A percentile compares a stretch with the other conserved stretches of the same genome.
Evolutionary conservation across 2,329 filamentous ascomycete genomes (phyloP).

Genomic region (Ceratocystis lukuohia): DNA sequence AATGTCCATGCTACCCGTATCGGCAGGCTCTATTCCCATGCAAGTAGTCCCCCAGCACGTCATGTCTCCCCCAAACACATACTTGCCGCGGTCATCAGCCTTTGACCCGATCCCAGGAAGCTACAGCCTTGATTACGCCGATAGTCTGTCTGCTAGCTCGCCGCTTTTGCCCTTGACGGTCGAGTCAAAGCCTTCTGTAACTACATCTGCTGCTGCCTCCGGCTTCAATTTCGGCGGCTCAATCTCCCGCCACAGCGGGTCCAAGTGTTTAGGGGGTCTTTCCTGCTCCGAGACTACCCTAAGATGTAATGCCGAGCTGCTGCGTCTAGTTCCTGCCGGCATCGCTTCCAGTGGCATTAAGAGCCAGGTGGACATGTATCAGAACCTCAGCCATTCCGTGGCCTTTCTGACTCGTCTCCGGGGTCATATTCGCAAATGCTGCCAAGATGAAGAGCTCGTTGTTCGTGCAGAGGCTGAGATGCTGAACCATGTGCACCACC

Average conservation of each 20-base stretch:
- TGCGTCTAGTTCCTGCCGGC: not conserved
- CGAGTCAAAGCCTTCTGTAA: not conserved
- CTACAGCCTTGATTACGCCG: not conserved
- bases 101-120: not conserved
- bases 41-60: not conserved
- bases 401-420: not conserved
- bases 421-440: not conserved
- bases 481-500: not conserved
- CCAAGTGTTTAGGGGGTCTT: not conserved
- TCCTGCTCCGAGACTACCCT: not conserved
- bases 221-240: not conserved
- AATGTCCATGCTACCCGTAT: not conserved
- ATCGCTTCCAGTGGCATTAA: not conserved
- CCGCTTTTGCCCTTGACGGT: not conserved
- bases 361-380: not conserved
- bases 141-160: not conserved
- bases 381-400: not conserved
- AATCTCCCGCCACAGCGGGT: not conserved
- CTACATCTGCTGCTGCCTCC: not conserved
- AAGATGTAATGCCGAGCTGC: not conserved
- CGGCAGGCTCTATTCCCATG: not conserved
- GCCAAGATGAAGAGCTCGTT: not conserved
- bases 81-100: not conserved
- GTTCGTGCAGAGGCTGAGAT: not conserved
- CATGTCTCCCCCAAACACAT: not conserved